These are phyloP conservation scores for Solanum commersonii DNA, from an alignment of 257 asterid species.

Conservation along the genomic window DNA sequence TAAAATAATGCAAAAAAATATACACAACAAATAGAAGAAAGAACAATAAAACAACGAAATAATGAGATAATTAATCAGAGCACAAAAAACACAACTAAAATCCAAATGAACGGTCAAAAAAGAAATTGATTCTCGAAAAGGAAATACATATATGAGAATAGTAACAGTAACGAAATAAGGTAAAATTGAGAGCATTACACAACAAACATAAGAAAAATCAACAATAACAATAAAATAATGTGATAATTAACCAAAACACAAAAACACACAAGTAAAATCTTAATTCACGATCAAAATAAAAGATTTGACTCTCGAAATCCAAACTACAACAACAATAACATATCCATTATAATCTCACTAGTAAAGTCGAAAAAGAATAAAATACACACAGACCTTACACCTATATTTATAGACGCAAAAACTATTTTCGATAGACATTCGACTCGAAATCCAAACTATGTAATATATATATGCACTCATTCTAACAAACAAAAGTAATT, in stretches of 20 bases:
- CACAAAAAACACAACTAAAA: neutral
- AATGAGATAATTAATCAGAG: neutral
- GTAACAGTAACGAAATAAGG: neutral
- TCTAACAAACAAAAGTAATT: neutral
- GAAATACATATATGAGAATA: fast-evolving
- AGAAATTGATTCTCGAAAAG: neutral
- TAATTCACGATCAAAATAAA: neutral
- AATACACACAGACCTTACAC: too few species aligned
- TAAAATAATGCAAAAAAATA: too few species aligned
- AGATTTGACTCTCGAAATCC: neutral
- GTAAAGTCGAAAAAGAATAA: too few species aligned
- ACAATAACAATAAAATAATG: neutral
- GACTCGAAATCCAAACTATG: neutral
- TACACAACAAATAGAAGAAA: neutral
- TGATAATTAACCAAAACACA: neutral
- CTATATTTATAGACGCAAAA: fast-evolving
- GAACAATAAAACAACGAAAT: neutral
- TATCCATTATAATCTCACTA: neutral
- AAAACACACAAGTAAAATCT: neutral
- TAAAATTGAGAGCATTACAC: neutral
- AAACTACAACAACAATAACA: too few species aligned
- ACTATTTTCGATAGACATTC: neutral
- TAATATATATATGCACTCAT: conserved; percentile 12
- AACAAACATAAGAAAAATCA: neutral
- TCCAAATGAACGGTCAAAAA: neutral